Base-by-base conservation (phyloP, 1,284 basidiomycete genomes). In the Tranzscheliella williamsii region DNA sequence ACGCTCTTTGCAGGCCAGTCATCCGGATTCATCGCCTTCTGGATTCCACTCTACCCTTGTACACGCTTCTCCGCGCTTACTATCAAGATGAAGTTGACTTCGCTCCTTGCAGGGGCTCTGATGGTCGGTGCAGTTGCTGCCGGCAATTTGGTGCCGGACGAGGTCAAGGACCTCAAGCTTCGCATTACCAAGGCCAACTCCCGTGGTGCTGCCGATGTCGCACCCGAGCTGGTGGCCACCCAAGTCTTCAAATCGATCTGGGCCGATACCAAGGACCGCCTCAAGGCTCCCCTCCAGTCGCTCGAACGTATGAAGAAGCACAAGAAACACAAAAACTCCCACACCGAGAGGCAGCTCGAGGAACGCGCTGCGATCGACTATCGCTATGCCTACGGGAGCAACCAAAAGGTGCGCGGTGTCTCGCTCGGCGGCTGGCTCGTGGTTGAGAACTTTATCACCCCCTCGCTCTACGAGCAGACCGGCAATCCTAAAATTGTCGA, bases 401-500 rank as follows among this genome's bases (percentile, higher is more conserved):
- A 32, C n/a, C 16, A 31, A 12, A 70, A 70, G 41, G 47, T 73
- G 11, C 67, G 72, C 23, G 60, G 73, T 27, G 73, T 76, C 11
- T 64, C 67, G 35, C 39, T 76, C 24, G 73, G 73, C 16, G 73
- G 73, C n/a, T 76, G 73, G 72, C 47, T 76, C 33, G 72, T 75
- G 5, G 42, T 66, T 8, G 73, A 76, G 35, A 44, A 63, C 30
- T 76, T 62, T 11, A 76, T 76, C 36, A 64, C 72, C 11, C 73
- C 73, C 4, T 44, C 42, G 16, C 23, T 76, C n/a, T 96, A 92
- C 41, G 50, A 50, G 24, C 31, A 53, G 23, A 60, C 67, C 18
- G 63, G 62, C 31, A 72, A 75, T 39, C n/a, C 55, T 17, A 47
- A 66, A 12, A 70, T 76, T 23, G 54, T 91, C 46, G 90, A 93